Conservation (phyloP, 768 basidiomycete species). For the Paxillus involutus region DNA sequence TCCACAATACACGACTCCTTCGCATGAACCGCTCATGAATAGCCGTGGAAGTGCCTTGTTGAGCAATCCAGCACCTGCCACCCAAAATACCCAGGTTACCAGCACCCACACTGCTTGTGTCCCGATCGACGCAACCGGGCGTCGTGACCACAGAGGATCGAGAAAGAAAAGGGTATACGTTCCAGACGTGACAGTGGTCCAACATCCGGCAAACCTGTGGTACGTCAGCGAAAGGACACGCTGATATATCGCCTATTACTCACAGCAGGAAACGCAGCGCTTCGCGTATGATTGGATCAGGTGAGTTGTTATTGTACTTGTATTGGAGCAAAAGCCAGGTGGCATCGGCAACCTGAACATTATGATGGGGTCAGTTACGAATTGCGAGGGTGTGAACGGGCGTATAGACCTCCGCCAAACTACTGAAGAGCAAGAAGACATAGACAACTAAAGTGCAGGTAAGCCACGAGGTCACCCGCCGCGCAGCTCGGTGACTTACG, state of each 20-base stretch:
- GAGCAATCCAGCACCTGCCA: slow-evolving; percentile 52
- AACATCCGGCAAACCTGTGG: slow-evolving; percentile 55
- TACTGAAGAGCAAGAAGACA: slow-evolving; percentile 46
- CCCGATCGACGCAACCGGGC: slow-evolving; percentile 54
- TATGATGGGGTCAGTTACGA: slow-evolving; percentile 1
- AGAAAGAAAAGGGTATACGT: slow-evolving; percentile 57
- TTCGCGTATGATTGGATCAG: slow-evolving; percentile 42
- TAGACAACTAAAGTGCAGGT: slow-evolving; percentile 43
- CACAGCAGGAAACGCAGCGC: slow-evolving; percentile 52
- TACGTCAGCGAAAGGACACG: slow-evolving; percentile 6
- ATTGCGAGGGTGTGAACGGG: not conserved
- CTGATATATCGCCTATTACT: slow-evolving; percentile 14
- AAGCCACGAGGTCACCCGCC: slow-evolving; percentile 15
- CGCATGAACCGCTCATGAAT: slow-evolving; percentile 41
- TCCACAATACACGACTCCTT: slow-evolving; percentile 47
- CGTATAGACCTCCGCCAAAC: slow-evolving; percentile 45
- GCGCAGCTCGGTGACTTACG: slow-evolving; percentile 33
- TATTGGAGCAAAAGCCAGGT: slow-evolving; percentile 63
- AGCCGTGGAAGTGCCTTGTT: slow-evolving; percentile 49
- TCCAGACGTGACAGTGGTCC: slow-evolving; percentile 57
- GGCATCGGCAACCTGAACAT: slow-evolving; percentile 46
- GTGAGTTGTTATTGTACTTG: slow-evolving; percentile 50
- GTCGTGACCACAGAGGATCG: slow-evolving; percentile 56
- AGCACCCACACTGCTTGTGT: slow-evolving; percentile 60
- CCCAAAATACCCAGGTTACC: slow-evolving; percentile 61